Evolutionary conservation across 1,139 yeast species (phyloP).

Genomic region (Lodderomyces margitis): DNA sequence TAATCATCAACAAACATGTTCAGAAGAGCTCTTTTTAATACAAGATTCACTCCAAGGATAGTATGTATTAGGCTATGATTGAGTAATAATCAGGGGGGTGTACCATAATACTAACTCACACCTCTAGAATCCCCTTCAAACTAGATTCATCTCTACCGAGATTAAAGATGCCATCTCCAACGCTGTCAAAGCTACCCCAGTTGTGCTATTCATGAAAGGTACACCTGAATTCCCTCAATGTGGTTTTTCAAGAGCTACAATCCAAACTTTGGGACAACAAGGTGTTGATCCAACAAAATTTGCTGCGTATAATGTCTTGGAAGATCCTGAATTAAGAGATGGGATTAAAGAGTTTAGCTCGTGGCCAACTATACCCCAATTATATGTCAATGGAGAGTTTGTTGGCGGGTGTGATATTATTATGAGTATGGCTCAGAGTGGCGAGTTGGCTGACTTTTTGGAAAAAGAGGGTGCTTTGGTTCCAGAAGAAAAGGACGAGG

Average conservation of each 20-base stretch:
- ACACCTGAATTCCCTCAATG: slow-evolving; percentile 98
- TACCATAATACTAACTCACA: slow-evolving; percentile 7
- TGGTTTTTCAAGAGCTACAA: slow-evolving; percentile 95
- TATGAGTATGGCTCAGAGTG: slow-evolving; percentile 84
- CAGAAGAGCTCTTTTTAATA: slow-evolving; percentile 22
- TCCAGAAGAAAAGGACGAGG: slow-evolving; percentile 55
- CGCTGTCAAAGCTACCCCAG: slow-evolving; percentile 87
- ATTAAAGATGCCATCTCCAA: slow-evolving; percentile 78
- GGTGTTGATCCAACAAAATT: slow-evolving; percentile 96
- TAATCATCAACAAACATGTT: slow-evolving; percentile 20
- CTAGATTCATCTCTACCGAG: slow-evolving; percentile 70
- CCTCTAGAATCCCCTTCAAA: slow-evolving; percentile 9
- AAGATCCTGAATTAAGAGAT: slow-evolving; percentile 85
- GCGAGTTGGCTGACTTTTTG: slow-evolving; percentile 84
- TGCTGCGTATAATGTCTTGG: slow-evolving; percentile 95
- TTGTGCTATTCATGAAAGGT: slow-evolving; percentile 92
- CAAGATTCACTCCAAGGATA: slow-evolving; percentile 7
- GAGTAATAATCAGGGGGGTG: no score
- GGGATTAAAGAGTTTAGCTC: slow-evolving; percentile 94
- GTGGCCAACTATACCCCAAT: slow-evolving; percentile 91
- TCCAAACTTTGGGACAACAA: slow-evolving; percentile 89
- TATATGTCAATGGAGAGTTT: slow-evolving; percentile 75
- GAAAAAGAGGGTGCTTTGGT: slow-evolving; percentile 79
- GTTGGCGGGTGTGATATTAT: slow-evolving; percentile 97
- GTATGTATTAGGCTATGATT: slow-evolving; percentile 1